Evolutionary conservation across 1,284 basidiomycete genomes (phyloP), one percentile per base, ranked within the genome.

Genomic region (Malassezia globosa): DNA sequence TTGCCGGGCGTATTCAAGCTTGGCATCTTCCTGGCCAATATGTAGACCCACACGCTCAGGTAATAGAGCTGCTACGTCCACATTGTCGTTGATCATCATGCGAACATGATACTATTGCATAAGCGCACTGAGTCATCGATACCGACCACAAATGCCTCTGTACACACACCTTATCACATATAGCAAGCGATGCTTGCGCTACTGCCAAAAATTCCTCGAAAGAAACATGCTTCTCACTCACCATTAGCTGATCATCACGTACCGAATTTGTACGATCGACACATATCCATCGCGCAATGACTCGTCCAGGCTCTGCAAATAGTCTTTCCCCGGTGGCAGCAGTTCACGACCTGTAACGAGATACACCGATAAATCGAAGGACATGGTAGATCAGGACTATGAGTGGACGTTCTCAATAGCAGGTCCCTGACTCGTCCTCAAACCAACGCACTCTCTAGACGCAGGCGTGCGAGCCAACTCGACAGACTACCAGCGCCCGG

Each of bases 11-110:
- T 81, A 65, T 2, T 75, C 58, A 1, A 87, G 76, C 2, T 85
- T 81, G 77, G 90, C 85, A 69, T 96, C 90, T 0, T 81, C 80
- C 74, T 96, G 90, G 3, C 90, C 90, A 42, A 96, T 76, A 65
- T 96, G 90, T 8, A 95, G 81, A 5, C 86, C 89, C 41, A 81
- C 80, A 1, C 82, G 82, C 7, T 70, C 71, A 42, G 66, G 60
- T 1, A 70, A 59, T 5, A 57, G 55, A 3, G 61, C 53, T 13
- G 60, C 62, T 2, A 70, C 61, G 27, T 56, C 48, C 11, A 70
- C 46, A 22, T 63, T 66, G 48, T 70, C 67, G 42, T 96, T 95
- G 74, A 96, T 85, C 51, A 96, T 76, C 23, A 96, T 76, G 0
- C 87, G 87, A 18, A 94, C 80, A 41, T 78, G 77, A 76, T 89